Evolutionary conservation across 1,139 yeast species (phyloP), one percentile per base, ranked within the genome.

Genomic region (Debaryomyces subglobosus): DNA sequence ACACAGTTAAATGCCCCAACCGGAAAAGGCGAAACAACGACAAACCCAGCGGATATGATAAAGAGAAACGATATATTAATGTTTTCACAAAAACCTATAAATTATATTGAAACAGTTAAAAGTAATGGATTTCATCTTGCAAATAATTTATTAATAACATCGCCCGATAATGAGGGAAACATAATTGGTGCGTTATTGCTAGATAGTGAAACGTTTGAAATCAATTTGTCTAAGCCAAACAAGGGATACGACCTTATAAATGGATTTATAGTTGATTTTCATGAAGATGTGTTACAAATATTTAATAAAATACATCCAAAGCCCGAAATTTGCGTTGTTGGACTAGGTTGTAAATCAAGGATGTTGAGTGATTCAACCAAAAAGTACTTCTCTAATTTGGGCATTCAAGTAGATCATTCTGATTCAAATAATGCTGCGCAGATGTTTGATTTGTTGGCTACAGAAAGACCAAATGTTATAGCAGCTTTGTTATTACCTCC

Each of bases 401-500:
- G 96, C 0, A 81, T 87, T 27, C 86, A 84, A 60, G 65, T 85
- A 21, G 95, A 89, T 57, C 71, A 85, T 2, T 81, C 89, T 33
- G 87, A 84, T 58, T 84, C 89, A 2, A 68, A 67, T 53, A 82
- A 82, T 56, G 89, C 91, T 0, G 94, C 89, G 4, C 80, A 81
- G 52, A 83, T 80, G 52, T 89, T 81, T 67, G 95, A 89, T 59
- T 67, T 89, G 44, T 68, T 89, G 51, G 90, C 95, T 3, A 87
- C 94, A 0, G 96, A 89, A 59, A 72, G 96, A 54, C 91, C 95
- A 0, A 72, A 77, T 27, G 83, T 81, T 25, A 82, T 89, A 24
- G 90, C 85, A 1, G 94, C 88, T 0, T 67, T 88, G 33, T 66
- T 88, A 46, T 67, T 89, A 34, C 95, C 95, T 8, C 91, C 92